A percentile compares a stretch with the other conserved stretches of the same genome.
These are phyloP conservation scores for Neurospora hispaniola DNA, from an alignment of 495 filamentous ascomycete species.

Conservation along the genomic window DNA sequence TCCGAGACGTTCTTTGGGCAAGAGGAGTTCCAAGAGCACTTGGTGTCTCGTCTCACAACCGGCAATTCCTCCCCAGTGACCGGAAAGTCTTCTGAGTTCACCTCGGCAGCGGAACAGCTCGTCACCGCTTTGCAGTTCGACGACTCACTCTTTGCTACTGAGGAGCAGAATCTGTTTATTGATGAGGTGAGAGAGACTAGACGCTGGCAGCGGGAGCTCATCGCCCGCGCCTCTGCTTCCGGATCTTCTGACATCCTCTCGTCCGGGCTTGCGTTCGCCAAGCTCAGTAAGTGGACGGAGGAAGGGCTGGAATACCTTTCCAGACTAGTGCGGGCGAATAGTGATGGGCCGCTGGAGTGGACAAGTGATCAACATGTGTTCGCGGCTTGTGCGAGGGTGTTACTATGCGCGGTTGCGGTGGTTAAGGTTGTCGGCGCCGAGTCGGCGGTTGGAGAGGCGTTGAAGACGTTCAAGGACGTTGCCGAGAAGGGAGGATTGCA, in stretches of 20 bases:
- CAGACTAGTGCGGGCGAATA: constrained; percentile 16
- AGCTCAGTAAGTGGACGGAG: constrained; percentile 41
- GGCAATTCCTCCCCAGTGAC: neutral
- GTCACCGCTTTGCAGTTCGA: constrained; percentile 46
- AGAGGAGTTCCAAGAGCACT: constrained; percentile 22
- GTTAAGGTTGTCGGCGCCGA: neutral
- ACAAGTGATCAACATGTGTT: constrained; percentile 62
- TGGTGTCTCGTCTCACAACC: constrained; percentile 24
- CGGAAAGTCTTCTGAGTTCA: constrained; percentile 9
- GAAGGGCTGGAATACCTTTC: constrained; percentile 44
- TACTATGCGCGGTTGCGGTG: constrained; percentile 36
- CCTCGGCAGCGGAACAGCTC: constrained; percentile 37
- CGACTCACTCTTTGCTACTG: constrained; percentile 67
- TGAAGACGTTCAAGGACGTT: constrained; percentile 20
- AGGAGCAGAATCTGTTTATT: constrained; percentile 85
- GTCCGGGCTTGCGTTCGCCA: constrained; percentile 3
- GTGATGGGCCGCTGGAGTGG: constrained; percentile 64
- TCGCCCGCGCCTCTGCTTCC: neutral
- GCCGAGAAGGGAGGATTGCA: constrained; percentile 17
- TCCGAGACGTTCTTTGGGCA: constrained; percentile 9
- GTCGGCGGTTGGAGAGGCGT: constrained; percentile 9
- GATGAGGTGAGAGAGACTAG: constrained; percentile 63
- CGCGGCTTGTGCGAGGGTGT: constrained; percentile 50
- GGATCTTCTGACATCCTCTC: constrained; percentile 22
- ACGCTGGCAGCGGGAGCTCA: constrained; percentile 44